Evolutionary conservation across 345 rosid genomes (phyloP), one percentile per base, ranked within the genome.

Genomic region (Dimocarpus longan): DNA sequence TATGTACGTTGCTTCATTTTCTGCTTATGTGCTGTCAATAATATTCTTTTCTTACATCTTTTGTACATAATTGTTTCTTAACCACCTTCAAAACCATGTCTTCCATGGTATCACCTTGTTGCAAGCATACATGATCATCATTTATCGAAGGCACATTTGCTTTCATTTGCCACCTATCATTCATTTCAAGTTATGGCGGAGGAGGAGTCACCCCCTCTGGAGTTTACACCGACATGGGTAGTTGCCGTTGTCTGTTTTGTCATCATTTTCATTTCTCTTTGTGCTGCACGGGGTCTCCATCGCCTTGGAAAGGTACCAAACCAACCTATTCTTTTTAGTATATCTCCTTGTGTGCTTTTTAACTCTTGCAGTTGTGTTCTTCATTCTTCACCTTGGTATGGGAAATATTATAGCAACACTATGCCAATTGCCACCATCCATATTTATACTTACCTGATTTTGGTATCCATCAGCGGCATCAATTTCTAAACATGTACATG

Each of bases 161-260:
- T 2, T 28, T 28, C 1, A 1, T 42, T 74, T 24, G 37, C 39
- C 19, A 22, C 16, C 5, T 8, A 26, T 50, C 62, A 32, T 76
- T 71, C 50, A 71, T 76, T 75, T 26, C 26, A 82, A 62, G 70
- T 24, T 5, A 89, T 89, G 90, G 90, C 80, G 79, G 70, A 65
- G 54, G 76, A 78, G 2, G 56, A 57, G 75, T n/a, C n/a, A n/a
- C 39, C 60, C 78, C 7, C 93, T 60, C 78, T 92, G 84, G 89
- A 88, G 85, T 89, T 80, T 75, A 91, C 95, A 19, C 95, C 95
- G 44, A 90, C 98, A 59, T 93, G 98, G 98, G 90, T 91, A 70
- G 90, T 93, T 9, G 97, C 97, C 6, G 86, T 76, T 71, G 92
- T 95, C 82, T 89, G 92, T 81, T 91, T 87, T 75, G 63, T 91